Evolutionary conservation across 2,329 filamentous ascomycete species (phyloP), one percentile per base, ranked within the genome.

Genomic region (Phialophora expanda): DNA sequence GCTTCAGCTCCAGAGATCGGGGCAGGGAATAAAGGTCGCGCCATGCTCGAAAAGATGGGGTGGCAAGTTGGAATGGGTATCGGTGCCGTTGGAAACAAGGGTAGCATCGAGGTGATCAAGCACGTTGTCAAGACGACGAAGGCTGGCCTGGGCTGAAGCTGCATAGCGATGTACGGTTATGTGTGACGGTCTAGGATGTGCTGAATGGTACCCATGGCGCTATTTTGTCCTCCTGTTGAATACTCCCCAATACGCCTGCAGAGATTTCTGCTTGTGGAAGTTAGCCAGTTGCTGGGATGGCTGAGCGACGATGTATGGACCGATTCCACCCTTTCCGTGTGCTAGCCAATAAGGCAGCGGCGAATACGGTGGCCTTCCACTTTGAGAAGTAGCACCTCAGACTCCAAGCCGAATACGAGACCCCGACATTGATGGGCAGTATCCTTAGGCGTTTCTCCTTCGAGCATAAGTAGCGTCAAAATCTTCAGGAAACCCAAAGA

Each of bases 31-130:
- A 92, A 87, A 71, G 95, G 95, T 11, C 86, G 92, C 58, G 87
- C 88, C 2, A 91, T 99, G 87, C 80, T 99, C 69, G 92, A 96
- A 80, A 98, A 95, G 79, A 98, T 98, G 95, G 95, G 95, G 3
- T 99, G 95, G 93, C 90, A 86, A 67, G 89, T 85, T 60, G 95
- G 95, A 4, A 96, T 89, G 74, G 91, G 90, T 1, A 84, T 99
- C 0, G 95, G 95, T 60, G 87, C 91, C 11, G 75, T 82, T 1
- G 88, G 96, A 69, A 97, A 96, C 76, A 91, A 95, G 77, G 95
- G 95, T 34, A 95, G 97, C 60, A 78, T 96, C 69, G 87, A 92
- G 67, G 94, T 94, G 0, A 90, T 99, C 26, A 85, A 88, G 28
- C 93, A 97, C 70, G 87, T 95, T 28, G 90, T 99, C 72, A 97